These are phyloP conservation scores for Phaffomyces antillensis DNA, from an alignment of 805 yeast genomes.

Conservation along the genomic window DNA sequence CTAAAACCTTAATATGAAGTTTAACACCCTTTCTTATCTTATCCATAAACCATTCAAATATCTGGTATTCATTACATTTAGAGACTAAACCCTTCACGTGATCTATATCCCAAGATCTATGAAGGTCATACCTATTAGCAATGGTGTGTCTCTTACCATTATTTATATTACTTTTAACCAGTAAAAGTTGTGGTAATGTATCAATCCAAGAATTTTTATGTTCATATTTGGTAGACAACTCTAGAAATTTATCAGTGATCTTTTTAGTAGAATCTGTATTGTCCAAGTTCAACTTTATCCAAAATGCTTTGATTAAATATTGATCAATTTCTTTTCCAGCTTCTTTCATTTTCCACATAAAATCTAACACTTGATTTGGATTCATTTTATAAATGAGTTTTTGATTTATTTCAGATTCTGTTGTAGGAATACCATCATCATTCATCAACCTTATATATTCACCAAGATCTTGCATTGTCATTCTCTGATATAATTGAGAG, in stretches of 20 bases:
- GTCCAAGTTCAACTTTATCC: conserved; percentile 2
- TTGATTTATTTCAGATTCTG: conserved; percentile 1
- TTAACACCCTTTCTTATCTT: conserved; percentile 14
- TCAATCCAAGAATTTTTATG: conserved; percentile 4
- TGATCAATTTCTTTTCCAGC: conserved; percentile 1
- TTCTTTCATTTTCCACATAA: not conserved
- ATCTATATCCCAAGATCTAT: conserved; percentile 1
- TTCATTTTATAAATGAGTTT: conserved; percentile 4
- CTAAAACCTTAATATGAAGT: conserved; percentile 11
- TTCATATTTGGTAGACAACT: not conserved
- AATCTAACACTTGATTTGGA: not conserved
- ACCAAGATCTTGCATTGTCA: conserved; percentile 8
- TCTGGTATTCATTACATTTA: not conserved
- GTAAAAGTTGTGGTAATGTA: conserved; percentile 1
- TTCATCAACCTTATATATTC: conserved; percentile 8
- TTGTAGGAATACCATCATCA: conserved; percentile 3
- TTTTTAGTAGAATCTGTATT: not conserved
- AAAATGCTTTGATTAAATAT: conserved; percentile 3
- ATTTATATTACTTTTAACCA: not conserved
- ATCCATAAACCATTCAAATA: conserved; percentile 4
- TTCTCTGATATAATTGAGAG: conserved; percentile 1
- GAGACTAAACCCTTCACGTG: not conserved
- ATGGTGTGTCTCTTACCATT: not conserved
- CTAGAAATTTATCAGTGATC: not conserved
- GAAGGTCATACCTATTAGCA: not conserved